These are phyloP conservation scores for Neospora caninum DNA, from an alignment of 169 alveolate genomes.

Conservation along the genomic window DNA sequence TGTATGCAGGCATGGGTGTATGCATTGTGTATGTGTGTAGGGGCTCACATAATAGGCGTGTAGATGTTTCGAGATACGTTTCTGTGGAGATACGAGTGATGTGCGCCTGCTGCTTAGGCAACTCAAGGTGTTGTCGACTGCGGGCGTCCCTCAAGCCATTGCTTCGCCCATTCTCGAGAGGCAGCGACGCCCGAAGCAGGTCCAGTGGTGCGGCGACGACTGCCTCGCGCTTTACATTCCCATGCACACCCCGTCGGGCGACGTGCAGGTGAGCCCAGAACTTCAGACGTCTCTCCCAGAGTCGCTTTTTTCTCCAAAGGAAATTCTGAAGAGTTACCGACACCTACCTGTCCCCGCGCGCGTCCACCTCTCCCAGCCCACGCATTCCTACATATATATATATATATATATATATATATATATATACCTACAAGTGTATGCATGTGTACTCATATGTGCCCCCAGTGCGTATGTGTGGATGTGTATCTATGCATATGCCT, in stretches of 20 bases:
- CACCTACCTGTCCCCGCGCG: no score
- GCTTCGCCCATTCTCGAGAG: slow-evolving; percentile 69
- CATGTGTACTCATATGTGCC: no score
- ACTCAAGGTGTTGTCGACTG: slow-evolving; percentile 69
- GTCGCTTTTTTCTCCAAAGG: neutral
- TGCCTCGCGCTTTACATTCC: slow-evolving; percentile 76
- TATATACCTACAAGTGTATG: neutral
- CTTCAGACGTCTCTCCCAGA: no score
- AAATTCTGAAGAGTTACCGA: no score
- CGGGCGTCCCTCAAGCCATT: slow-evolving; percentile 59
- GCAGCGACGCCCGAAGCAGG: slow-evolving; percentile 69
- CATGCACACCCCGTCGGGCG: slow-evolving; percentile 71
- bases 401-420: neutral
- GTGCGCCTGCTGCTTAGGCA: neutral
- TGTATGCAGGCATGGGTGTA: no score
- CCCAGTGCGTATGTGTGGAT: no score
- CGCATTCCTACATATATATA: neutral
- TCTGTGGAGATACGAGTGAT: no score
- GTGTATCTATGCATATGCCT: no score
- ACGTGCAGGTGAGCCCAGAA: slow-evolving; percentile 14
- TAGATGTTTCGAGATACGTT: no score
- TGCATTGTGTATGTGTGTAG: no score
- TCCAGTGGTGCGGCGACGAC: slow-evolving; percentile 83
- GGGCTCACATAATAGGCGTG: no score
- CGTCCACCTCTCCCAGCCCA: no score